Evolutionary conservation across 495 filamentous ascomycete genomes (phyloP).

Genomic region (Achaetomiella virescens): DNA sequence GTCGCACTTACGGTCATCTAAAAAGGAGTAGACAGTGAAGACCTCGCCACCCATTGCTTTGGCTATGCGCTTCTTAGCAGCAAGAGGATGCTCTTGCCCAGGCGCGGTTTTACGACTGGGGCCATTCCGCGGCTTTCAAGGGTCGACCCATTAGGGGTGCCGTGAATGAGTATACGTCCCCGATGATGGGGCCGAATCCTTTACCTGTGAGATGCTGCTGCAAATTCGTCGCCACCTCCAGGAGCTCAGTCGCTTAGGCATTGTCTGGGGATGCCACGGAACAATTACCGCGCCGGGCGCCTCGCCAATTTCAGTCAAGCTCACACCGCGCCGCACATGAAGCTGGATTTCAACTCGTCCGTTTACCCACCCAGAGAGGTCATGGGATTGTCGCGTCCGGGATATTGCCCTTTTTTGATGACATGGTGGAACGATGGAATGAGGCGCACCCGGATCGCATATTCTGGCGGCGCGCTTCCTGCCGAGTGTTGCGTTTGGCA

Average conservation of each 20-base stretch:
- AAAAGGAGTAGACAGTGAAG: neutral
- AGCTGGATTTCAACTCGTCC: neutral
- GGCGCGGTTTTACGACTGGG: neutral
- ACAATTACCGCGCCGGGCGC: neutral
- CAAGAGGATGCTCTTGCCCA: neutral
- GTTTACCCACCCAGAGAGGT: neutral
- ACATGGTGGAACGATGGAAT: neutral
- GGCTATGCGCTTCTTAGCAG: neutral
- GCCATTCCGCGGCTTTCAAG: neutral
- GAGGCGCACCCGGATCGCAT: neutral
- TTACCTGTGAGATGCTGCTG: neutral
- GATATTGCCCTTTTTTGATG: neutral
- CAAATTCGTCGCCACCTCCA: neutral
- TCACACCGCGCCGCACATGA: neutral
- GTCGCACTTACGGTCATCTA: neutral
- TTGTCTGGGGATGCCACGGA: neutral
- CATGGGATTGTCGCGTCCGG: neutral
- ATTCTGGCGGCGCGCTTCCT: neutral
- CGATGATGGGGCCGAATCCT: neutral
- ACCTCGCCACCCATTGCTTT: neutral
- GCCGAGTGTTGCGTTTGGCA: neutral
- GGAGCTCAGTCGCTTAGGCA: neutral
- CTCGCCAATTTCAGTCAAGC: neutral
- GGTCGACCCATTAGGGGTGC: neutral
- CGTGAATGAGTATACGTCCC: neutral